Conservation (phyloP, 306 rosid species). For the Trichosanthes truncata region DNA sequence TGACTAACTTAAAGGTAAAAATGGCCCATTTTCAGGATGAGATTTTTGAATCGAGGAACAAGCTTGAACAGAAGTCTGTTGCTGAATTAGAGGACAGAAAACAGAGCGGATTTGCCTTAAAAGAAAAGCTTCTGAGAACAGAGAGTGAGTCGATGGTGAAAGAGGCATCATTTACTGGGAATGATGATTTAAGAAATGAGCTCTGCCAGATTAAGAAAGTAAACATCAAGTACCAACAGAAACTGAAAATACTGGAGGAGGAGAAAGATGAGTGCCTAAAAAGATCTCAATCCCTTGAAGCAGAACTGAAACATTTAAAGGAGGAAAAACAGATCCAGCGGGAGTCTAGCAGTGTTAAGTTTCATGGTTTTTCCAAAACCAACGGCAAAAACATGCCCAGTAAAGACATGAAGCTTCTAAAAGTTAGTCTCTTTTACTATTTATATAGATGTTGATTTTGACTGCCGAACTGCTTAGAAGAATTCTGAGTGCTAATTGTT, state of each 20-base stretch:
- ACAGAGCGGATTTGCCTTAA: slow-evolving; percentile 15
- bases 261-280: slow-evolving; percentile 24
- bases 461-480: neutral
- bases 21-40: slow-evolving; percentile 17
- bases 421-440: slow-evolving; percentile 34
- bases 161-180: slow-evolving; percentile 11
- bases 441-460: slow-evolving; percentile 16
- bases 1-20: slow-evolving; percentile 14
- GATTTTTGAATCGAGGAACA: slow-evolving; percentile 6
- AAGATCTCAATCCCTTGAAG: slow-evolving; percentile 24
- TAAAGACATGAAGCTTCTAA: slow-evolving; percentile 45
- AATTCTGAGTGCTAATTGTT: slow-evolving; percentile 10
- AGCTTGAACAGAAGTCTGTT: slow-evolving; percentile 16
- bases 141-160: slow-evolving; percentile 13
- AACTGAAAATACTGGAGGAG: slow-evolving; percentile 24
- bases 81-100: slow-evolving; percentile 28
- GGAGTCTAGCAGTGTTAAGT: slow-evolving; percentile 21
- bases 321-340: slow-evolving; percentile 24
- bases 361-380: slow-evolving; percentile 20
- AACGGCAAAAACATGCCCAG: slow-evolving; percentile 25
- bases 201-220: slow-evolving; percentile 15
- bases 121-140: slow-evolving; percentile 21
- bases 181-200: slow-evolving; percentile 19
- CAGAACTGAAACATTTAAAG: slow-evolving; percentile 22
- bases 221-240: slow-evolving; percentile 20